Evolutionary conservation across 805 yeast species (phyloP).

Genomic region (Candida parachauliodes): DNA sequence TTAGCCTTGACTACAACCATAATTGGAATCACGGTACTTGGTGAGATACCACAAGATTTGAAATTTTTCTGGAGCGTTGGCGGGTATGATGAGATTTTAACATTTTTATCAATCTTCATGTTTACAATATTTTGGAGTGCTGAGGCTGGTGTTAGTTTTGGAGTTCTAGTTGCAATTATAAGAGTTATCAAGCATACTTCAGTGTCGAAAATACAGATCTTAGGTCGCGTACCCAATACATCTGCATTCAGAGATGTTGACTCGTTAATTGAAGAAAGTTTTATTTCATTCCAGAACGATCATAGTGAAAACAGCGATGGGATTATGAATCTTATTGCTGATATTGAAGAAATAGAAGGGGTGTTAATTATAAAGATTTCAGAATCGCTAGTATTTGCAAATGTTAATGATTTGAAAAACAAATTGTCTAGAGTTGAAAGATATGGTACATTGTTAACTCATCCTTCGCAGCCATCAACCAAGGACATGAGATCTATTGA

Average conservation of each 20-base stretch:
- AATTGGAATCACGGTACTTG: slow-evolving; percentile 50
- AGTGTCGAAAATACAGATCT: slow-evolving; percentile 76
- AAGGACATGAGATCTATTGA: slow-evolving; percentile 42
- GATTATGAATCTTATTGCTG: slow-evolving; percentile 20
- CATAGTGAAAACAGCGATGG: not conserved
- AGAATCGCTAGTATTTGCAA: slow-evolving; percentile 86
- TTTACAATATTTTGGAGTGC: slow-evolving; percentile 35
- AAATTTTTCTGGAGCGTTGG: slow-evolving; percentile 27
- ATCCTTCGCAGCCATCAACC: slow-evolving; percentile 67
- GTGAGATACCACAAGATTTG: slow-evolving; percentile 32
- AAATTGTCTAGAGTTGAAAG: slow-evolving; percentile 67
- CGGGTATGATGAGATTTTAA: slow-evolving; percentile 28
- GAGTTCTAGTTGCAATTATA: slow-evolving; percentile 31
- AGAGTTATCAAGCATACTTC: slow-evolving; percentile 67
- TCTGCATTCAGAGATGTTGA: slow-evolving; percentile 70
- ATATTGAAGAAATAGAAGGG: slow-evolving; percentile 55
- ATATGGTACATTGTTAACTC: slow-evolving; percentile 70
- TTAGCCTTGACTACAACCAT: slow-evolving; percentile 33
- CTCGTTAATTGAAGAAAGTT: slow-evolving; percentile 43
- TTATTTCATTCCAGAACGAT: slow-evolving; percentile 20
- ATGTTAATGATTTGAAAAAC: slow-evolving; percentile 69
- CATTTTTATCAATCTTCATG: slow-evolving; percentile 19
- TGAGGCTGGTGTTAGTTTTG: slow-evolving; percentile 35
- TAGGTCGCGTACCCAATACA: slow-evolving; percentile 49
- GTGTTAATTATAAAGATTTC: slow-evolving; percentile 78